Conservation (phyloP, 371 early-diverging fungal species). For the Syncephalastrum contaminatum region DNA sequence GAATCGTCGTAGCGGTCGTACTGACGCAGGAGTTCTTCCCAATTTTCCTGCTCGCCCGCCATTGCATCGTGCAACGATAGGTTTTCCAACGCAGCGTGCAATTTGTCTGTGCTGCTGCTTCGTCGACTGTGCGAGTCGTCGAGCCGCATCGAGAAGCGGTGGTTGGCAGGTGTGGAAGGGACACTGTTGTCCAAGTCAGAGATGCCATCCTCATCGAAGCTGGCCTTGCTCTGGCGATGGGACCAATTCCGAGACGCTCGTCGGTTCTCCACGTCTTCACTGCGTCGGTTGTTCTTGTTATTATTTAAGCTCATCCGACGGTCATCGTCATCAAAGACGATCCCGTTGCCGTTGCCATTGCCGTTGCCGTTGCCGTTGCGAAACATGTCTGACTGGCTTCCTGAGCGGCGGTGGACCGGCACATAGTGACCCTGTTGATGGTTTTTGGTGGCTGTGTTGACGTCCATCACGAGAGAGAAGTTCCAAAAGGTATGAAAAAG, state of each 20-base stretch:
- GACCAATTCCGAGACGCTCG: slow-evolving; percentile 12
- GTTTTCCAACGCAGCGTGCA: slow-evolving; percentile 9
- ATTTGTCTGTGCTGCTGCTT: slow-evolving; percentile 13
- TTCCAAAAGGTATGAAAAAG: too few species aligned
- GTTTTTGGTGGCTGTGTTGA: too few species aligned
- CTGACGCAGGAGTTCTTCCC: slow-evolving; percentile 45
- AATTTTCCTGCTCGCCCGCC: slow-evolving; percentile 35
- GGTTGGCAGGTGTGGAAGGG: slow-evolving; percentile 15
- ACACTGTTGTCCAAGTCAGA: slow-evolving; percentile 14
- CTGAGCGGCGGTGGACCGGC: slow-evolving; percentile 34
- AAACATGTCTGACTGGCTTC: slow-evolving; percentile 2
- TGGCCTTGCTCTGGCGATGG: slow-evolving; percentile 11
- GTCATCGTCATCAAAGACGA: slow-evolving; percentile 5
- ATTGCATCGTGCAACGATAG: slow-evolving; percentile 9
- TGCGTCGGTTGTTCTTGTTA: slow-evolving; percentile 1
- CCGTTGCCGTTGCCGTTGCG: slow-evolving; percentile 13
- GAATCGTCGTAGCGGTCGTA: slow-evolving; percentile 43
- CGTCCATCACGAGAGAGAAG: too few species aligned
- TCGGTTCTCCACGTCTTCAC: slow-evolving; percentile 8
- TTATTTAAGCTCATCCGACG: slow-evolving; percentile 10
- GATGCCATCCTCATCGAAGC: slow-evolving; percentile 4
- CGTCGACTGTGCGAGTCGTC: slow-evolving; percentile 3
- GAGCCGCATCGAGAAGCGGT: slow-evolving; percentile 6
- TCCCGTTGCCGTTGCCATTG: slow-evolving; percentile 15
- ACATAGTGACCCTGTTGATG: slow-evolving; percentile 14